Conservation (phyloP, 768 basidiomycete genomes). For the Antrodiella citrinella region DNA sequence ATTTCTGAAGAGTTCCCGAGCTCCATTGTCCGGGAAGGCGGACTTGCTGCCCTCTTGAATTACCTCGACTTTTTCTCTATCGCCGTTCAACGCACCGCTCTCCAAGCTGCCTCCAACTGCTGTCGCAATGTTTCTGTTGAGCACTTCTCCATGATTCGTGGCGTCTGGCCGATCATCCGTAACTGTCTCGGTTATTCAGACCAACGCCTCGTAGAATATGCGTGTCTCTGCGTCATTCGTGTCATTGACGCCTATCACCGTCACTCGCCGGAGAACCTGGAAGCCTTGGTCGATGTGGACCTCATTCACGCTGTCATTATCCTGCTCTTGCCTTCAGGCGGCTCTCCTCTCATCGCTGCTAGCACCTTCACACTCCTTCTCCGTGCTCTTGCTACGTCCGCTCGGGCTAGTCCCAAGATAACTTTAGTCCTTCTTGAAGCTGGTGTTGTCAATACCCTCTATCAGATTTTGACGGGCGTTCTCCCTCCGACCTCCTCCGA, state of each 20-base stretch:
- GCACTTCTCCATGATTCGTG: conserved; percentile 80
- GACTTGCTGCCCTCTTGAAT: conserved; percentile 84
- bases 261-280: conserved; percentile 76
- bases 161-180: conserved; percentile 88
- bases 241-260: conserved; percentile 90
- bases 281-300: conserved; percentile 72
- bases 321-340: conserved; percentile 78
- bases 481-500: conserved; percentile 54
- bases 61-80: conserved; percentile 99
- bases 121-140: conserved; percentile 89
- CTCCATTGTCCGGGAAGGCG: conserved; percentile 93
- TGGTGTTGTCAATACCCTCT: conserved; percentile 85
- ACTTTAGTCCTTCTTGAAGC: conserved; percentile 83
- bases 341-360: conserved; percentile 76
- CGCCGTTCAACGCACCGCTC: conserved; percentile 91
- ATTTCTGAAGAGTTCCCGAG: conserved; percentile 97
- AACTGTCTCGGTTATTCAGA: conserved; percentile 90
- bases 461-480: conserved; percentile 94
- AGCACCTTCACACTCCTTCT: conserved; percentile 86
- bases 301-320: conserved; percentile 79
- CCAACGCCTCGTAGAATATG: conserved; percentile 95
- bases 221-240: conserved; percentile 90
- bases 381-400: conserved; percentile 81
- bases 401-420: conserved; percentile 82
- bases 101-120: conserved; percentile 95